Evolutionary conservation across 1,284 basidiomycete species (phyloP).

Genomic region (Mycena citricolor): DNA sequence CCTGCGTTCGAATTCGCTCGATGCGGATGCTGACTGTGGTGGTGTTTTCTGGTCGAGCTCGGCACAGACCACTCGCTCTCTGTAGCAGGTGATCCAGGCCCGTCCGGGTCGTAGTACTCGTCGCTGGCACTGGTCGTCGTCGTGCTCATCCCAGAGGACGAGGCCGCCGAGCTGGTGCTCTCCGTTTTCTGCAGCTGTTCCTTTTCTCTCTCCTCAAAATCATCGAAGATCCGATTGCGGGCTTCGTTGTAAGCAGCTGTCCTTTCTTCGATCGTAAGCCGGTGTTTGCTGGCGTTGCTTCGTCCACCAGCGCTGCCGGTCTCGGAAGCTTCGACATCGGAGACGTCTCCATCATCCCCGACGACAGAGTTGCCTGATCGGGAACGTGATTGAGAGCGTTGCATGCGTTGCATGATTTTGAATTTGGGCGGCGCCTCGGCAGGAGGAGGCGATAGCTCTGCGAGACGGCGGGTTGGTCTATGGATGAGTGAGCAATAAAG

Average conservation of each 20-base stretch:
- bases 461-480: constrained; percentile 66
- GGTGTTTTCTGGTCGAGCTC: constrained; percentile 36
- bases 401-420: constrained; percentile 79
- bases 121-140: constrained; percentile 53
- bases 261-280: constrained; percentile 75
- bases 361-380: constrained; percentile 65
- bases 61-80: constrained; percentile 80
- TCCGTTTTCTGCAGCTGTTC: constrained; percentile 74
- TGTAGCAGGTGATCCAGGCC: constrained; percentile 60
- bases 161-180: constrained; percentile 73
- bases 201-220: constrained; percentile 71
- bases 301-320: constrained; percentile 70
- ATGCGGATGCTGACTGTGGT: constrained; percentile 17
- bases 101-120: too few relatives aligned
- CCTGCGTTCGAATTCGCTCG: constrained; percentile 45
- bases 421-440: constrained; percentile 66
- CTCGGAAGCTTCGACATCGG: constrained; percentile 76
- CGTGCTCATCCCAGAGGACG: constrained; percentile 66
- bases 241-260: constrained; percentile 83
- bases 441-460: constrained; percentile 78
- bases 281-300: constrained; percentile 63
- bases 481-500: constrained; percentile 10
- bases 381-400: constrained; percentile 50
- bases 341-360: constrained; percentile 71
- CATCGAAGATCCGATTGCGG: constrained; percentile 79